Conservation (phyloP, 371 early-diverging fungal genomes). For the Actinomucor elegans region DNA sequence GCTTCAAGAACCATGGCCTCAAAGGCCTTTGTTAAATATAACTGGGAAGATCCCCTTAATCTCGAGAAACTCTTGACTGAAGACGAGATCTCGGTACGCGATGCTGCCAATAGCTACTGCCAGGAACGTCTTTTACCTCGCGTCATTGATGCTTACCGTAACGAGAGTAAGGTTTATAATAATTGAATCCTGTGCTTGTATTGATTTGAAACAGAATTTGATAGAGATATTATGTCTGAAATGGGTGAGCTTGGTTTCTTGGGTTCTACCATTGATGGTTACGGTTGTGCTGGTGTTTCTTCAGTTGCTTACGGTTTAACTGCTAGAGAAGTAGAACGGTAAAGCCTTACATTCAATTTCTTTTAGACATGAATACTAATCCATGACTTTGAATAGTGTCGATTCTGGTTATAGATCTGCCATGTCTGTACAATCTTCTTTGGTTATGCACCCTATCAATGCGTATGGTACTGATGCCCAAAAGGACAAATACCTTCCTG, state of each 20-base stretch:
- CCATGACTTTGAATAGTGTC: constrained; percentile 53
- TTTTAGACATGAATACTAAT: neutral
- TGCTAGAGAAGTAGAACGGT: constrained; percentile 95
- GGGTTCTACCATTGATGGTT: constrained; percentile 95
- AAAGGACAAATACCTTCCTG: constrained; percentile 89
- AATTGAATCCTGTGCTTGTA: neutral
- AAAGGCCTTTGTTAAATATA: constrained; percentile 77
- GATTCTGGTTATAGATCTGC: constrained; percentile 97
- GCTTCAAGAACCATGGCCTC: constrained; percentile 44
- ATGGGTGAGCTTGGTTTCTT: constrained; percentile 95
- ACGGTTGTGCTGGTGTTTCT: constrained; percentile 96
- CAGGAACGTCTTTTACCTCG: constrained; percentile 89
- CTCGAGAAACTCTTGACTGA: constrained; percentile 85
- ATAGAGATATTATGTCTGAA: constrained; percentile 88
- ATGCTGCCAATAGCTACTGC: constrained; percentile 86
- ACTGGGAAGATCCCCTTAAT: constrained; percentile 92
- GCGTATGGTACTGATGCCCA: constrained; percentile 92
- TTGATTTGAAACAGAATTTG: constrained; percentile 60
- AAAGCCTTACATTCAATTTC: constrained; percentile 1
- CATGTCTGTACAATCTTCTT: constrained; percentile 97
- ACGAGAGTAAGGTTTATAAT: constrained; percentile 69
- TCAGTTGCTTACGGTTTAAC: constrained; percentile 96
- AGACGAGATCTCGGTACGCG: constrained; percentile 85
- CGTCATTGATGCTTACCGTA: constrained; percentile 80
- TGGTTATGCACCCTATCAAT: constrained; percentile 97